Evolutionary conservation across 768 basidiomycete species (phyloP), one percentile per base, ranked within the genome.

Genomic region (Lactifluus piperatus): DNA sequence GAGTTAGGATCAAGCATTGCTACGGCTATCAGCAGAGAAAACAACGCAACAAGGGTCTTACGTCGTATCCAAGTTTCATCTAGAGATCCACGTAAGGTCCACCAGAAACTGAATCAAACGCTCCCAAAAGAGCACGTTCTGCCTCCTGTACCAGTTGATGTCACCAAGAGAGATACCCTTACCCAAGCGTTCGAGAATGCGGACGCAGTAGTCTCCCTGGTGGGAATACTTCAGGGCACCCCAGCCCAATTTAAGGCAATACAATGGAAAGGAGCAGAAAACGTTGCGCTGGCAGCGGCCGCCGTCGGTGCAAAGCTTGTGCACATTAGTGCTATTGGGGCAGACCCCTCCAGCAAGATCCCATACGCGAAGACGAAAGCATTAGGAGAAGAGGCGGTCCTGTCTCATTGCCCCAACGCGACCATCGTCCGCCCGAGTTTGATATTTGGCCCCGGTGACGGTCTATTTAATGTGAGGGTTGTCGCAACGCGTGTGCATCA

Each of bases 311-410:
- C 84, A 6, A 82, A 79, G 64, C 71, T 85, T 18, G 74, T 85
- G 24, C 84, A 86, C 64, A 71, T 91, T 65, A 86, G 84, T 62
- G 85, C 87, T 24, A 86, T 90, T 65, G 85, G 86, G n/a, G 84
- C 85, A n/a, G 76, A 87, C 66, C 64, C 73, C 1, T 63, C 72
- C 11, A 86, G 84, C 58, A 63, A 69, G 11, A 77, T 88, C 46
- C 77, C 81, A 14, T 90, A 89, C 65, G 71, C 65, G 43, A 77
- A 77, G 54, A 84, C 84, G 22, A 87, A 86, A 66, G 83, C 77
- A 1, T 70, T 84, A 14, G 86, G 79, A 7, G 87, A 90, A 69
- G 65, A 71, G 49, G 76, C 80, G 1, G 76, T 83, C 37, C 66
- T 81, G n/a, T 63, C 69, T 1, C 68, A 73, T 7, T 75, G 77